Evolutionary conservation across 176 grass and related monocot genomes (phyloP).

Genomic region (Alloteropsis semialata): DNA sequence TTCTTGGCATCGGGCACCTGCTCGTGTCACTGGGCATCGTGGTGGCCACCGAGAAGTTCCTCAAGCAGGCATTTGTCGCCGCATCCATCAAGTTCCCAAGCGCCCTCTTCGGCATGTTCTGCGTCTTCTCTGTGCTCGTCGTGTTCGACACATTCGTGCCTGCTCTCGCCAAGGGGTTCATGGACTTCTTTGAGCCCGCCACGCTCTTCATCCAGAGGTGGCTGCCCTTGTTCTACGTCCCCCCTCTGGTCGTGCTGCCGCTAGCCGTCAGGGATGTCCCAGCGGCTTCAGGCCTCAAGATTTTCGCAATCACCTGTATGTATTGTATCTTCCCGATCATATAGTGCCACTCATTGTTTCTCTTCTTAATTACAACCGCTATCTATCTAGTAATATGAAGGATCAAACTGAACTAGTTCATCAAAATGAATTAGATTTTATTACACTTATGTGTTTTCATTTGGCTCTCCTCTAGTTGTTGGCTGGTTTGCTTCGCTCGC

Average conservation of each 20-base stretch:
- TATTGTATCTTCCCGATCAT: neutral
- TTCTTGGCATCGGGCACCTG: conserved; percentile 54
- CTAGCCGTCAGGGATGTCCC: conserved; percentile 72
- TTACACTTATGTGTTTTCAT: neutral
- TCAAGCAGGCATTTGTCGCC: conserved; percentile 64
- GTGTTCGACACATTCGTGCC: conserved; percentile 58
- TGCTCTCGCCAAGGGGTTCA: conserved; percentile 51
- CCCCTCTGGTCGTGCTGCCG: conserved; percentile 79
- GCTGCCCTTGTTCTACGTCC: conserved; percentile 91
- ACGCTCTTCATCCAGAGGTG: conserved; percentile 85
- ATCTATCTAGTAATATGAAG: neutral
- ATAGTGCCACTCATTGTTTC: neutral
- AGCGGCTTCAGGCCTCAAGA: conserved; percentile 73
- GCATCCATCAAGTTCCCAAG: conserved; percentile 93
- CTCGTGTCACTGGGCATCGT: conserved; percentile 58
- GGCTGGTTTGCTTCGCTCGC: conserved; percentile 80
- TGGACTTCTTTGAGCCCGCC: conserved; percentile 81
- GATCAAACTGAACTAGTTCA: neutral
- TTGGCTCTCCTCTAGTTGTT: conserved; percentile 36
- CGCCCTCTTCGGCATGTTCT: conserved; percentile 87
- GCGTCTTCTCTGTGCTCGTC: conserved; percentile 69
- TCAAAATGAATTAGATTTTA: neutral
- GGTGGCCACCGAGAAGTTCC: conserved; percentile 61
- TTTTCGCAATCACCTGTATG: conserved; percentile 68
- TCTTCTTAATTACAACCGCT: neutral